A percentile compares a stretch with the other conserved stretches of the same genome.
Conservation (phyloP, 1,284 basidiomycete species). For the Mycosarcoma mackinlayi region DNA sequence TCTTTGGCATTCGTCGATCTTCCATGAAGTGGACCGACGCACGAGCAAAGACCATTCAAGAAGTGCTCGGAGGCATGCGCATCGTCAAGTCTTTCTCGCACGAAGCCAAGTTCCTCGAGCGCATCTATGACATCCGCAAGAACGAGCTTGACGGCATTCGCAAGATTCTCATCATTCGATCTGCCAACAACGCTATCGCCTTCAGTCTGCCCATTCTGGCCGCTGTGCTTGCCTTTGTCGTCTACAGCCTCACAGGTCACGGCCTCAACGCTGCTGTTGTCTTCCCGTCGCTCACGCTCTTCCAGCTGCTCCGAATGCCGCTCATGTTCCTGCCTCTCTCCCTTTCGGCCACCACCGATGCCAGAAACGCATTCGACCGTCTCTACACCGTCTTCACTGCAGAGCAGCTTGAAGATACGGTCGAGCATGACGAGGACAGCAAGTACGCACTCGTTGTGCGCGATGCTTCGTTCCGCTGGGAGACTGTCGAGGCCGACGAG, state of each 20-base stretch:
- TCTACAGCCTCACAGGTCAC: constrained; percentile 80
- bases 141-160: constrained; percentile 84
- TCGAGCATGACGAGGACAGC: constrained; percentile 74
- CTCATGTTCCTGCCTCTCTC: constrained; percentile 74
- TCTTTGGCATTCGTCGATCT: constrained; percentile 79
- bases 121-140: constrained; percentile 78
- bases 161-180: constrained; percentile 78
- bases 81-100: constrained; percentile 66
- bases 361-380: constrained; percentile 60
- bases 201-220: constrained; percentile 82
- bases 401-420: constrained; percentile 74
- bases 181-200: constrained; percentile 77
- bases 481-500: constrained; percentile 49
- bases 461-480: constrained; percentile 56
- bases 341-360: constrained; percentile 64
- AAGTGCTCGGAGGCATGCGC: constrained; percentile 65
- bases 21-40: constrained; percentile 91
- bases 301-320: constrained; percentile 76
- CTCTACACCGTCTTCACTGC: constrained; percentile 73
- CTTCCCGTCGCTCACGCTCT: constrained; percentile 65
- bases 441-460: constrained; percentile 44
- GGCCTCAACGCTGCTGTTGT: constrained; percentile 74
- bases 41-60: constrained; percentile 65
- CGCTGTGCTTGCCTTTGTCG: constrained; percentile 85
- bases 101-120: constrained; percentile 70